phyloP scores from a whole-genome alignment of 2,329 filamentous ascomycete species.

The Colletotrichum sp. region DNA sequence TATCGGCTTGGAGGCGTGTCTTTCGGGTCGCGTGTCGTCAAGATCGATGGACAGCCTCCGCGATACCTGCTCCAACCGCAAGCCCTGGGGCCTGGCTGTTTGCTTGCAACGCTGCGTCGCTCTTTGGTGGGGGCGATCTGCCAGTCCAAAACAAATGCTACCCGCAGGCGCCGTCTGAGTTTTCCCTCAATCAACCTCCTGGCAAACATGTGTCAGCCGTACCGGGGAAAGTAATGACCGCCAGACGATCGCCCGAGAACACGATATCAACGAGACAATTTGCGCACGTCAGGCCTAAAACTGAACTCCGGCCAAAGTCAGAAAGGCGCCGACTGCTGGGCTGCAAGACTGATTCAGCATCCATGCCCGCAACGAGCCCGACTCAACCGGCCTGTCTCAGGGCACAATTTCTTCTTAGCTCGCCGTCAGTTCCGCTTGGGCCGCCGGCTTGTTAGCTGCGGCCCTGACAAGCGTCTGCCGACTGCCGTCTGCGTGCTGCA shows the following conservation, averaged over 20 bases:
- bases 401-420: not conserved
- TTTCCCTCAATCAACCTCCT: not conserved
- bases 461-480: not conserved
- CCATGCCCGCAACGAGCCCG: not conserved
- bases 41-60: not conserved
- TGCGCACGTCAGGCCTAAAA: not conserved
- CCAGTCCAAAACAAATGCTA: not conserved
- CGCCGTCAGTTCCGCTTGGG: not conserved
- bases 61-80: not conserved
- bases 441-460: not conserved
- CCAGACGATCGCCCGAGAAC: not conserved
- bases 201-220: not conserved
- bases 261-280: not conserved
- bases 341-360: not conserved
- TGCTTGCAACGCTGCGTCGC: not conserved
- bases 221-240: not conserved
- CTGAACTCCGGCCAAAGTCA: not conserved
- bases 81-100: not conserved
- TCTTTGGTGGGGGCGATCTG: not conserved
- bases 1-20: not conserved
- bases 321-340: not conserved
- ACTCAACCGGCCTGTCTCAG: not conserved
- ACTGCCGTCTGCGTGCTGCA: not conserved
- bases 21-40: not conserved
- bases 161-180: not conserved